Base-by-base conservation (phyloP, 129 eudicot species). In the Ambrosia artemisiifolia region DNA sequence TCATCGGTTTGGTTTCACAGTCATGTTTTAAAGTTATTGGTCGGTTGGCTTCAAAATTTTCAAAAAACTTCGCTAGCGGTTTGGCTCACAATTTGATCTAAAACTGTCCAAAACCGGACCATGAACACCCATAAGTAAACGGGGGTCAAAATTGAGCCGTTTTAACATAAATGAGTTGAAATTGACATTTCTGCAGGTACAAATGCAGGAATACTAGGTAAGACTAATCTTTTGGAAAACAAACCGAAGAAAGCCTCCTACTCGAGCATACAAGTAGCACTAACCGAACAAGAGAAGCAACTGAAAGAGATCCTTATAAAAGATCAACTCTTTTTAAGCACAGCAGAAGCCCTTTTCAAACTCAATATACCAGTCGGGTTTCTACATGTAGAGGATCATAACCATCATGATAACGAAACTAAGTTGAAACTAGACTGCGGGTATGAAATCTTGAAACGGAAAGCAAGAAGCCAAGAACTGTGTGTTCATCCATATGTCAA, bases 281-380 rank as follows among this genome's bases (percentile, higher is more conserved):
- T 94, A 42, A 85, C 95, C 55, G 93, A 85, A 71, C 59, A 83
- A 13, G 96, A 94, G 65, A 86, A 87, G 72, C 77, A 78, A 66
- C 83, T 94, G 50, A 94, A 94, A 66, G 88, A 94, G 82, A 82
- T 67, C 44, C 49, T 88, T 71, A 86, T 90, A n/a, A 86, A 83
- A 81, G 84, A 86, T 44, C 90, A 86, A 35, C 76, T 82, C 24
- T 90, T 94, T 80, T 78, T 90, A 38, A 86, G 88, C 82, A 84
- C 93, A n/a, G 86, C 97, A 20, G 93, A 90, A 76, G 93, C 98
- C 57, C 93, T 90, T 72, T 90, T 87, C 85, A 88, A 83, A 72
- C 96, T 90, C 78, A 85, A 92, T 73, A 84, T 94, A 59, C 93
- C 96, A 0, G 53, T 81, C 49, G 81, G 85, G 69, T 81, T 85